Percentiles rank a stretch among this genome's conserved stretches.
phyloP scores from a whole-genome alignment of 345 rosid genomes.

The Populus nigra region DNA sequence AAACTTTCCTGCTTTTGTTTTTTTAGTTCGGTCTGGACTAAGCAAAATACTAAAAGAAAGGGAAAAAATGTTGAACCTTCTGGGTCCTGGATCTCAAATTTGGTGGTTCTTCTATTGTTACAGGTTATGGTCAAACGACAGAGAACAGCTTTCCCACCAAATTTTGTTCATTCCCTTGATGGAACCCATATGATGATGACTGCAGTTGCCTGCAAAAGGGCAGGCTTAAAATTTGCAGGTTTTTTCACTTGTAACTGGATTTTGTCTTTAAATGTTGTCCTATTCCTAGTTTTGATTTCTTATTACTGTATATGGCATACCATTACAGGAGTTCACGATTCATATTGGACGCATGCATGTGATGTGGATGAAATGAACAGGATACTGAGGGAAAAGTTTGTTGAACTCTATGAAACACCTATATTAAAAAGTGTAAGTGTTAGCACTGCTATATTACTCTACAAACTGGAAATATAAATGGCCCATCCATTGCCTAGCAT shows the following conservation, averaged over 20 bases:
- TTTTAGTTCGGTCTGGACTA: background rate
- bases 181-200: slow-evolving; percentile 99
- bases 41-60: background rate
- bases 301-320: slow-evolving; percentile 13
- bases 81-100: background rate
- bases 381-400: slow-evolving; percentile 86
- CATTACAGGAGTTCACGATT: slow-evolving; percentile 93
- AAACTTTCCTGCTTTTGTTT: background rate
- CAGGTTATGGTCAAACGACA: slow-evolving; percentile 85
- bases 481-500: background rate
- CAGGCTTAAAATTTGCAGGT: slow-evolving; percentile 94
- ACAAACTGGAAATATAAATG: background rate
- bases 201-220: slow-evolving; percentile 78
- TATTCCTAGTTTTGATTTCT: slow-evolving; percentile 14
- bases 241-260: slow-evolving; percentile 1
- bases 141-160: slow-evolving; percentile 95
- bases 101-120: slow-evolving; percentile 1
- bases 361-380: slow-evolving; percentile 81
- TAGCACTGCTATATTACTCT: background rate
- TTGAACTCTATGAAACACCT: slow-evolving; percentile 80
- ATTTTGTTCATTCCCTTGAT: slow-evolving; percentile 96
- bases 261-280: slow-evolving; percentile 5
- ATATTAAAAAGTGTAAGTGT: slow-evolving; percentile 82
- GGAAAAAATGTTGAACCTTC: background rate
- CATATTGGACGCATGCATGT: slow-evolving; percentile 99